Evolutionary conservation across 169 alveolate genomes (phyloP), one percentile per base, ranked within the genome.

Genomic region (Cryptosporidium andersoni): DNA sequence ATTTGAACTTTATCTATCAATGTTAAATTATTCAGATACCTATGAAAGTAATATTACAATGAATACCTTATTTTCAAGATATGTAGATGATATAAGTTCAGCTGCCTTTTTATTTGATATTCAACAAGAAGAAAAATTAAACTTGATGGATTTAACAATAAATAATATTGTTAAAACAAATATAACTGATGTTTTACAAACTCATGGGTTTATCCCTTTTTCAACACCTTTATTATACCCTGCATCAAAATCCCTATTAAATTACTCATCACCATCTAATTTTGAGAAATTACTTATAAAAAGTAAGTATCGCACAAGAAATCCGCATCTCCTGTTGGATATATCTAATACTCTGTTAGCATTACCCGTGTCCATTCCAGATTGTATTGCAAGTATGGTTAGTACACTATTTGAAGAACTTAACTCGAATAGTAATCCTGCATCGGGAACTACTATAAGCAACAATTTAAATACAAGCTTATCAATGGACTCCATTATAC

Each of bases 131-230:
- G 85, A 74, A 37, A 55, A 58, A 60, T 43, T 74, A 14, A 74
- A 60, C 43, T 43, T 74, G 55, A 74, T 74, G 6, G 67, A 74
- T 74, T 74, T 55, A 25, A 74, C 74, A 34, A 58, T 74, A 42
- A 58, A 64, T 58, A 68, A 74, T 74, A 74, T 74, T 12, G 85
- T 74, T 11, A 74, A 74, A 43, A 74, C 85, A 16, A 74, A 36
- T 58, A 74, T 74, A 6, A 58, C 85, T 58, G 49, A 74, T 25
- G 37, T 58, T 55, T 42, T 74, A 43, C 53, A 74, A 45, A 64
- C 55, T 53, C 85, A 74, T 34, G 62, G 60, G 14, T 74, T 74
- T 39, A 64, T 53, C 4, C 42, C 45, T 25, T 74, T 64, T 66
- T 58, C 45, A 34, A 42, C 45, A 42, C 85, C 85, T 25, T 47